Base-by-base conservation (phyloP, 1,284 basidiomycete species). In the Prillingera fragicola region DNA sequence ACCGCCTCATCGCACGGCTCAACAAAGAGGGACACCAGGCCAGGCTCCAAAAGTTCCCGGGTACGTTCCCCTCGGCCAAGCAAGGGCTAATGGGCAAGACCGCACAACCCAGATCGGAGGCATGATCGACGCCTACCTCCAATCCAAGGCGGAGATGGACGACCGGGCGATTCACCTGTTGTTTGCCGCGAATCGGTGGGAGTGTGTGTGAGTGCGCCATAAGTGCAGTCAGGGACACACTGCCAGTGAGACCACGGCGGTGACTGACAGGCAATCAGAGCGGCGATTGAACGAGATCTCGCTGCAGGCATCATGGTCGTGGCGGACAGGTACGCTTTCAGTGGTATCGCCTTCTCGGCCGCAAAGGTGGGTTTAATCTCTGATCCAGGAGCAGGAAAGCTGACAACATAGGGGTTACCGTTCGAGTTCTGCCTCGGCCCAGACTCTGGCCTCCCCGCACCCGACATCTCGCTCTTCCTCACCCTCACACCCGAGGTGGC, bases 141-240 rank as follows among this genome's bases (percentile, higher is more conserved):
- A 80, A 42, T 86, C 84, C 15, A 72, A 84, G 46, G 78, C 83
- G 8, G 88, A 97, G 18, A 76, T 97, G 41, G 88, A 95, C 67
- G 90, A 97, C 72, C 84, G 78, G 55, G 85, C 85, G 3, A 84
- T 98, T 43, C 94, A 98, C 65, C 80, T 97, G 1, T 79, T 99
- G 43, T 98, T 98, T 75, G 85, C 88, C 37, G 94, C 92, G 1
- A 99, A 98, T 67, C 80, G 94, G 18, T 98, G 95, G 94, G 94
- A 98, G 68, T 78, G 85, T 54, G 83, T 83, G 86, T 92, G 56
- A 64, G 82, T 78, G n/a, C 15, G 0, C 28, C 29, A 36, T 10
- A n/a, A n/a, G 10, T 10, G 10, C 27, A 28, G 19, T n/a, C 8
- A 33, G 32, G 37, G 34, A 44, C 40, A 12, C 21, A 35, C 32